These are phyloP conservation scores for Aspergillus carlsbadensis DNA, from an alignment of 495 filamentous ascomycete genomes.

Conservation along the genomic window DNA sequence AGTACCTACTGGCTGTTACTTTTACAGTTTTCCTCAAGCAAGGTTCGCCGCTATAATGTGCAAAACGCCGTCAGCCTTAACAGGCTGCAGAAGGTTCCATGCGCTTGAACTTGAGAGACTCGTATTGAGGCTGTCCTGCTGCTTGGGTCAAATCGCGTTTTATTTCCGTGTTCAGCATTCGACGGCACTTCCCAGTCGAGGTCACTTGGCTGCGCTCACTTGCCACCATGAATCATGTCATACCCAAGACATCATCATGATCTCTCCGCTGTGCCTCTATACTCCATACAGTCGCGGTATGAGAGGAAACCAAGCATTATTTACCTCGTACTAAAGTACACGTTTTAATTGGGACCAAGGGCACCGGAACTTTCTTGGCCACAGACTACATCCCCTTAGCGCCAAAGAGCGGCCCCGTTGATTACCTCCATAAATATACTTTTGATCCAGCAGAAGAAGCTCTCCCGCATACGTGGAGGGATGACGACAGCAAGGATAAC, in stretches of 20 bases:
- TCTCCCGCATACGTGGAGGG: neutral
- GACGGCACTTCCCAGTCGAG: too few species aligned
- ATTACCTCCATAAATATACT: neutral
- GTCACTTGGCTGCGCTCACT: neutral
- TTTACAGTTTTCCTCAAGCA: constrained; percentile 13
- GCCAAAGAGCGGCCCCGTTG: constrained; percentile 1
- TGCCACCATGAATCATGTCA: neutral
- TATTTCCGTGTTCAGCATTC: too few species aligned
- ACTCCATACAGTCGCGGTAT: neutral
- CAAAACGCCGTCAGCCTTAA: constrained; percentile 34
- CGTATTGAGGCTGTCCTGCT: neutral
- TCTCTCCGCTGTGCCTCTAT: neutral
- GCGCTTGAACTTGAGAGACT: constrained; percentile 8
- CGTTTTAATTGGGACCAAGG: constrained; percentile 13
- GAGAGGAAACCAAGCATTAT: constrained; percentile 22
- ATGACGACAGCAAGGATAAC: neutral
- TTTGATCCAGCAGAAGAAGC: neutral
- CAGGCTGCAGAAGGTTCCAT: constrained; percentile 35
- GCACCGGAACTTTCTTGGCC: constrained; percentile 14
- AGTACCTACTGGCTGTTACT: too few species aligned
- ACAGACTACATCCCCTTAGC: constrained; percentile 5
- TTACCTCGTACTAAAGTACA: constrained; percentile 18
- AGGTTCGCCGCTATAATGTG: constrained; percentile 17
- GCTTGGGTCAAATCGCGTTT: too few species aligned
- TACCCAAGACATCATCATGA: too few species aligned